Base-by-base conservation (phyloP, 2,329 filamentous ascomycete genomes). In the Immersiporthe knoxdaviesiana region DNA sequence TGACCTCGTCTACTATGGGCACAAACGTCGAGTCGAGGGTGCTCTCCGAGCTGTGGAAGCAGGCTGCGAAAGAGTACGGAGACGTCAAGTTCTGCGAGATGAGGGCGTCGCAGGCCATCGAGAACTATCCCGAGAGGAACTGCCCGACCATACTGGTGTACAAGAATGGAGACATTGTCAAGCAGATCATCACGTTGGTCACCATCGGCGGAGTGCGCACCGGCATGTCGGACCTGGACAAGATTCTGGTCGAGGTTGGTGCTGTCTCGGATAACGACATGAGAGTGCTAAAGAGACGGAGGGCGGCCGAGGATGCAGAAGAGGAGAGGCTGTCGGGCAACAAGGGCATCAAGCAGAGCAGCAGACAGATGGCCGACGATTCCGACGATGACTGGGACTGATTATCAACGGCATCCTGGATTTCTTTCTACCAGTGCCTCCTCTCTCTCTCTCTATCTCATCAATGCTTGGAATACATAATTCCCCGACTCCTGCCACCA, bases 71-170 rank as follows among this genome's bases (percentile, higher is more conserved):
- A 70, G 93, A 95, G 76, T 99, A 94, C 77, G 93, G 94, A 27
- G 95, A 99, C 73, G 84, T 99, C 79, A 99, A 99, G 81, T 99
- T 99, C 81, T 98, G 95, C 79, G 93, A 98, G 82, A 98, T 99
- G 74, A 88, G 91, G 74, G 96, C 91, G 8, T 90, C 93, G 77
- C 89, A 97, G 82, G 97, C 96, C 69, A 97, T 99, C 74, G 96
- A 98, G 79, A 93, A 93, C 54, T 99, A 99, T 79, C 96, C 96
- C 1, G 96, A 98, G 76, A 87, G 88, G 68, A 99, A 99, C 79
- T 97, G 94, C 69, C 96, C 96, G 1, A 99, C 96, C 0, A 93
- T 99, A 47, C 78, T 99, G 72, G 88, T 97, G 0, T 99, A 99
- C 81, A 91, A 91, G 77, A 93, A 97, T 75, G 94, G 93, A 24